A percentile compares a stretch with the other conserved stretches of the same genome.
These are phyloP conservation scores for Pecoramyces ruminantium DNA, from an alignment of 192 early-diverging fungal genomes.

Conservation along the genomic window DNA sequence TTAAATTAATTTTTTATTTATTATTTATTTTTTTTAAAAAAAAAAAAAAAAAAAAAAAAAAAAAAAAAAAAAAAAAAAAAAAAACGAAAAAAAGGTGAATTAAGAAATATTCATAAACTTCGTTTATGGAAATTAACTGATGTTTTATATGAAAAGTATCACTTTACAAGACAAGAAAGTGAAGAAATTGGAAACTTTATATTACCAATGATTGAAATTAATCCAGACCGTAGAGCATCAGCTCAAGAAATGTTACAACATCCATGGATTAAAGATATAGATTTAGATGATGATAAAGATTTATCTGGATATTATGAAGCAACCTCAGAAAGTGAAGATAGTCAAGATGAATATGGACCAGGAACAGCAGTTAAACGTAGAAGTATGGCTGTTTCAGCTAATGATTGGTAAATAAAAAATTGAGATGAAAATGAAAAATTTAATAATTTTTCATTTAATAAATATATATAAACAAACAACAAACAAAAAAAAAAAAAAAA, in stretches of 20 bases:
- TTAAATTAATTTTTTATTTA: no score
- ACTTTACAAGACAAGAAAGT: conserved; percentile 48
- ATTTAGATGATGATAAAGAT: conserved; percentile 8
- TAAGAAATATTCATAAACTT: conserved; percentile 76
- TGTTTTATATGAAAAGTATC: conserved; percentile 80
- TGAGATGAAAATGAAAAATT: no score
- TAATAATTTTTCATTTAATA: no score
- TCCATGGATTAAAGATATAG: conserved; percentile 23
- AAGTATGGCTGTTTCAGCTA: not conserved
- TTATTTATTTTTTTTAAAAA: no score
- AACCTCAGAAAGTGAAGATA: not conserved
- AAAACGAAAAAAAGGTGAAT: no score
- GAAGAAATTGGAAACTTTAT: conserved; percentile 64
- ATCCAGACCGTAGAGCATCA: conserved; percentile 30
- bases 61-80: no score
- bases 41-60: no score
- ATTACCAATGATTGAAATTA: conserved; percentile 56
- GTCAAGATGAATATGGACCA: not conserved
- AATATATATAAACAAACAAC: no score
- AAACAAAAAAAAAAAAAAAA: no score
- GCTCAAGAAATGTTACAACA: conserved; percentile 39
- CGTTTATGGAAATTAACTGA: conserved; percentile 64
- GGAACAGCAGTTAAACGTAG: not conserved
- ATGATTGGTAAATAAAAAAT: not conserved
- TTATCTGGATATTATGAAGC: not conserved